These are phyloP conservation scores for Rhexocercosporidium sp. DNA, from an alignment of 2,329 filamentous ascomycete species.

Conservation along the genomic window DNA sequence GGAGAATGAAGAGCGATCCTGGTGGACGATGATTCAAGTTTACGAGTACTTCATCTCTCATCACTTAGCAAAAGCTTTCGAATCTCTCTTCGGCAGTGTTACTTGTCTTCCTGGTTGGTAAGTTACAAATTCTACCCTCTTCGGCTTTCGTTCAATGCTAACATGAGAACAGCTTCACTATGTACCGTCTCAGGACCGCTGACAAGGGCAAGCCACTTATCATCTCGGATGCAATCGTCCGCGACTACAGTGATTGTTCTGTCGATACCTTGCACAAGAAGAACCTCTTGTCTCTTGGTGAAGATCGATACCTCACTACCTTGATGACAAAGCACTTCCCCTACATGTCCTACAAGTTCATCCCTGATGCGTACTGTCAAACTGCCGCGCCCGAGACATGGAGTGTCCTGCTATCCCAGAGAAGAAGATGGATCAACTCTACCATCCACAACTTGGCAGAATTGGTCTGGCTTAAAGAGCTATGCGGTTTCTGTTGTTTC, in stretches of 20 bases:
- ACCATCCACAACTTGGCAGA: conserved; percentile 97
- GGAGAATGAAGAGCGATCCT: conserved; percentile 92
- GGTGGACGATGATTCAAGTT: conserved; percentile 99
- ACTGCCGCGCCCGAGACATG: conserved; percentile 95
- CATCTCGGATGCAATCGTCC: conserved; percentile 85
- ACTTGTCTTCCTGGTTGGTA: conserved; percentile 99
- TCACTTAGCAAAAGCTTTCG: conserved; percentile 94
- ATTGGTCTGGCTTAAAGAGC: conserved; percentile 85
- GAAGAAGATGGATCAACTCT: conserved; percentile 99
- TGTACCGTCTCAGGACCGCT: conserved; percentile 94
- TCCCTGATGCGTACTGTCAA: conserved; percentile 88
- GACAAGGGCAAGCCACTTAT: conserved; percentile 95
- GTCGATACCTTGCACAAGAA: conserved; percentile 95
- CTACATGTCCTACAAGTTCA: conserved; percentile 93
- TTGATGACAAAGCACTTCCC: conserved; percentile 99
- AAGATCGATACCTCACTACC: conserved; percentile 96
- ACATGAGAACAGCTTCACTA: conserved; percentile 78
- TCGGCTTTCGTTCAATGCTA: conserved; percentile 42
- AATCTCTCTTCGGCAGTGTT: conserved; percentile 95
- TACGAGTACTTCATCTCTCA: conserved; percentile 99
- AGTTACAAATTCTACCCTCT: conserved; percentile 46
- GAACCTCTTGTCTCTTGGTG: conserved; percentile 90
- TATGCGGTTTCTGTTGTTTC: conserved; percentile 99
- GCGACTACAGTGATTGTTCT: conserved; percentile 85
- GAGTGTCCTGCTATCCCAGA: conserved; percentile 93